Percentiles rank a stretch among this genome's conserved stretches.
These are phyloP conservation scores for Begonia masoniana DNA, from an alignment of 306 rosid species.

Conservation along the genomic window DNA sequence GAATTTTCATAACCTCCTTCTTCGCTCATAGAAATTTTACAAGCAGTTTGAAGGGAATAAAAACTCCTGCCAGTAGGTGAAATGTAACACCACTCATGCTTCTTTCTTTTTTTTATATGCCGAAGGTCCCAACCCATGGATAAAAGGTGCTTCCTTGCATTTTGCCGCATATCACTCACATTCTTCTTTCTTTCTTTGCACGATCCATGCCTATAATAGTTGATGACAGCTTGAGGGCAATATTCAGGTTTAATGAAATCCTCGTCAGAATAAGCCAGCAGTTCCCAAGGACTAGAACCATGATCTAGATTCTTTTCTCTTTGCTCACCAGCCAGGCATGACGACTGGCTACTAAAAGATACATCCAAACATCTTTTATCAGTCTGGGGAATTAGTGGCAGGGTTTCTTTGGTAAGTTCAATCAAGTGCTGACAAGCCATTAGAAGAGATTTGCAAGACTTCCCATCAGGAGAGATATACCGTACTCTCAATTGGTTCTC, in stretches of 20 bases:
- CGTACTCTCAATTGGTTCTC: slow-evolving; percentile 4
- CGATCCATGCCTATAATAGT: slow-evolving; percentile 16
- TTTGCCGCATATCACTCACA: slow-evolving; percentile 5
- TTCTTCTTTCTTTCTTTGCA: background rate
- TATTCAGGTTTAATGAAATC: slow-evolving; percentile 12
- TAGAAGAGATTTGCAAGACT: slow-evolving; percentile 27
- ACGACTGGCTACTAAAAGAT: slow-evolving; percentile 3
- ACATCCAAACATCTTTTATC: slow-evolving; percentile 8
- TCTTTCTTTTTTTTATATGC: background rate
- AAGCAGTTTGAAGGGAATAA: no score
- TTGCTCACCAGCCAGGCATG: slow-evolving; percentile 10
- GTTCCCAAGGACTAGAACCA: slow-evolving; percentile 10
- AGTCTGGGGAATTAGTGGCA: slow-evolving; percentile 15
- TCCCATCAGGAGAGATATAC: slow-evolving; percentile 29
- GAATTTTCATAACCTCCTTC: no score
- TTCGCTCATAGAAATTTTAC: no score
- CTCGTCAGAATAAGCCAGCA: slow-evolving; percentile 5
- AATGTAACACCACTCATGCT: slow-evolving; percentile 13
- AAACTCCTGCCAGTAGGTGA: slow-evolving; percentile 26
- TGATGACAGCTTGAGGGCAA: slow-evolving; percentile 31
- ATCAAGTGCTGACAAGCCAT: slow-evolving; percentile 27
- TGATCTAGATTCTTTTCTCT: slow-evolving; percentile 14
- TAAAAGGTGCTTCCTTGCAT: slow-evolving; percentile 35
- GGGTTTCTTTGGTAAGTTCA: slow-evolving; percentile 5
- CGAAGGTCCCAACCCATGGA: slow-evolving; percentile 30